A percentile compares a stretch with the other conserved stretches of the same genome.
phyloP scores from a whole-genome alignment of 176 grass and related monocot genomes.

The maize (Zea mays) region Zm-B73-REFERENCE-NAM-5.0 NC_050102.1:173009001-173009500 shows the following conservation, averaged over 20 bases:
- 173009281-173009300: constrained; percentile 40
- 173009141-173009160: constrained; percentile 52
- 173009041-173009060: constrained; percentile 48
- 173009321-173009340: constrained; percentile 81
- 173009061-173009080: constrained; percentile 15
- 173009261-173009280: constrained; percentile 44
- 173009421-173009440: constrained; percentile 70
- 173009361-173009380: constrained; percentile 24
- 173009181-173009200: constrained; percentile 14
- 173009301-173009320: constrained; percentile 62
- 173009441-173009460: constrained; percentile 65
- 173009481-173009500: constrained; percentile 57
- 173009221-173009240: constrained; percentile 86
- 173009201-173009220: constrained; percentile 40
- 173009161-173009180: constrained; percentile 34
- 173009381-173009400: constrained; percentile 33
- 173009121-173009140: constrained; percentile 75
- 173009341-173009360: constrained; percentile 78
- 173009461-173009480: constrained; percentile 69
- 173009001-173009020: constrained; percentile 73
- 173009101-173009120: constrained; percentile 73
- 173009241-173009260: constrained; percentile 75
- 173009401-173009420: constrained; percentile 61
- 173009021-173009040: constrained; percentile 59
- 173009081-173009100: constrained; percentile 45